Percentiles rank a stretch among this genome's conserved stretches.
Conservation (phyloP, 192 early-diverging fungal species). For the Coemansia asiatica region DNA sequence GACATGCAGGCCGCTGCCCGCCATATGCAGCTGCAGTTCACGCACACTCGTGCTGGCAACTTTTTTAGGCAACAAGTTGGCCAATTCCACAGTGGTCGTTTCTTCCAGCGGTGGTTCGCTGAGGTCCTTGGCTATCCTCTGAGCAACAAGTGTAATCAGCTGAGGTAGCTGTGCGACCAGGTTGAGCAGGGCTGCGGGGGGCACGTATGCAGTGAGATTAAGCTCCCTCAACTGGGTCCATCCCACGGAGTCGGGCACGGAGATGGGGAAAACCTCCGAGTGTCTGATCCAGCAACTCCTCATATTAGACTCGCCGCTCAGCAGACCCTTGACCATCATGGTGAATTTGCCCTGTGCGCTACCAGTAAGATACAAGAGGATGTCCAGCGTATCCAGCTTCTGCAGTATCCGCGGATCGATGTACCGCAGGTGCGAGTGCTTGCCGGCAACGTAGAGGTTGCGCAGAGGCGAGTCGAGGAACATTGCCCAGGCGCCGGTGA, state of each 20-base stretch:
- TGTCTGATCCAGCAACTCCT: constrained; percentile 35
- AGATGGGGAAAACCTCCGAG: constrained; percentile 33
- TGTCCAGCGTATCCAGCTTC: constrained; percentile 14
- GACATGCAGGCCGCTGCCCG: constrained; percentile 13
- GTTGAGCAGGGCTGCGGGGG: constrained; percentile 14
- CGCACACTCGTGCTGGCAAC: constrained; percentile 19
- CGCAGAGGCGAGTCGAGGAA: constrained; percentile 32
- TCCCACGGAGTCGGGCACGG: constrained; percentile 15
- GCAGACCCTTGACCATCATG: constrained; percentile 17
- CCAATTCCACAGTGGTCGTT: background rate
- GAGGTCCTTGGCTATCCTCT: constrained; percentile 30
- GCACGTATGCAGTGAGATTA: constrained; percentile 31
- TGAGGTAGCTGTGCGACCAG: constrained; percentile 28
- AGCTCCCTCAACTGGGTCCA: constrained; percentile 34
- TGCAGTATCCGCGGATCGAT: constrained; percentile 17
- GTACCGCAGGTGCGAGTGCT: constrained; percentile 32
- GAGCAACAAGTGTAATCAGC: constrained; percentile 16
- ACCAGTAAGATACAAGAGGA: constrained; percentile 22
- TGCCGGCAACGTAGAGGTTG: constrained; percentile 27
- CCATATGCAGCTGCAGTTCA: constrained; percentile 40
- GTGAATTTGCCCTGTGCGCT: constrained; percentile 21
- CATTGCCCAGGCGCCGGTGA: constrained; percentile 39
- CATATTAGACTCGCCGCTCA: constrained; percentile 11
- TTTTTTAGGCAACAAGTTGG: background rate
- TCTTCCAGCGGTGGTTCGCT: constrained; percentile 16